Evolutionary conservation across 768 basidiomycete species (phyloP).

Genomic region (Collybia nuda): DNA sequence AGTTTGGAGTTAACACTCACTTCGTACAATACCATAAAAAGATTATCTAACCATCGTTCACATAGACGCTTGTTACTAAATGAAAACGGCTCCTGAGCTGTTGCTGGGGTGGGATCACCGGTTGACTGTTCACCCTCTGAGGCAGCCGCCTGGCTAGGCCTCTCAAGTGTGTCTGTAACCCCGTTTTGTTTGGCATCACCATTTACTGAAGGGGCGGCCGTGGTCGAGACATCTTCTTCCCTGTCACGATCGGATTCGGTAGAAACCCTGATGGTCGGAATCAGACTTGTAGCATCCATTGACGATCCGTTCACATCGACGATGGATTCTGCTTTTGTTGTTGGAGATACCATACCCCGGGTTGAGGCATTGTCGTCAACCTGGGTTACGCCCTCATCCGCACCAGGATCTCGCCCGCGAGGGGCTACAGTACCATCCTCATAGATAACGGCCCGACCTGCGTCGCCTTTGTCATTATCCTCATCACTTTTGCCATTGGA

Average conservation of each 20-base stretch:
- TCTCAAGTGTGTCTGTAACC: conserved; percentile 35
- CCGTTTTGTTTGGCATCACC: conserved; percentile 32
- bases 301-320: conserved; percentile 23
- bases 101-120: conserved; percentile 31
- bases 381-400: neutral
- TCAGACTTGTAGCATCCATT: conserved; percentile 23
- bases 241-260: conserved; percentile 59
- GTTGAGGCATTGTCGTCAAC: conserved; percentile 76
- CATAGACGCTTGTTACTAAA: conserved; percentile 97
- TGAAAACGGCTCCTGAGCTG: conserved; percentile 67
- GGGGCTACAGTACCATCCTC: conserved; percentile 58
- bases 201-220: conserved; percentile 22
- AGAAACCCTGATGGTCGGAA: conserved; percentile 76
- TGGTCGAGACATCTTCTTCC: conserved; percentile 29
- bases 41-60: conserved; percentile 95
- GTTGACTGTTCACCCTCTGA: conserved; percentile 41
- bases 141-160: conserved; percentile 52
- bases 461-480: conserved; percentile 27
- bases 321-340: conserved; percentile 25
- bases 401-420: conserved; percentile 16
- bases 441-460: conserved; percentile 47
- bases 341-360: conserved; percentile 52
- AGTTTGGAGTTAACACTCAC: conserved; percentile 36
- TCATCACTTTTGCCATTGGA: conserved; percentile 15
- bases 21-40: conserved; percentile 99